These are phyloP conservation scores for Pichia sorboxylosa DNA, from an alignment of 1,139 yeast genomes.

Conservation along the genomic window DNA sequence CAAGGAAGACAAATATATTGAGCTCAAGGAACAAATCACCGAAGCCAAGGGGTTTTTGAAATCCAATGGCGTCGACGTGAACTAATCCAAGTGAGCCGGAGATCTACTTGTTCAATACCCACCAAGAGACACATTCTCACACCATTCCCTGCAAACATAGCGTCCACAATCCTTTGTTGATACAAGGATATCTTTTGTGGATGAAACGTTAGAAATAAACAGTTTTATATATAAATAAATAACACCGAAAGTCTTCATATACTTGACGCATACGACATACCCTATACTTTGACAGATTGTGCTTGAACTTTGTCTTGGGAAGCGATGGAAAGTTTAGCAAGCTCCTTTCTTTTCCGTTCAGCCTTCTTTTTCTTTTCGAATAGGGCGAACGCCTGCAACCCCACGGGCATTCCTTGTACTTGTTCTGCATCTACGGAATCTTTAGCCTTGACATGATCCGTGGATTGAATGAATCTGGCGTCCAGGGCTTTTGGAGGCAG, in stretches of 20 bases:
- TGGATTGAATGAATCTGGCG: constrained; percentile 29
- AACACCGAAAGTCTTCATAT: background rate
- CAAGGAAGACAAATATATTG: constrained; percentile 58
- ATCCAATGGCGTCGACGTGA: constrained; percentile 42
- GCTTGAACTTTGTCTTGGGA: background rate
- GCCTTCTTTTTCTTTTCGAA: constrained; percentile 58
- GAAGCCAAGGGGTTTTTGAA: constrained; percentile 55
- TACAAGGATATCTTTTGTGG: too few species aligned
- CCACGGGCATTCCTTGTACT: constrained; percentile 49
- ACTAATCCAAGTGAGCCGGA: too few species aligned
- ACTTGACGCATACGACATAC: too few species aligned
- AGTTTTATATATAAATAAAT: too few species aligned
- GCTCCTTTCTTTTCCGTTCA: constrained; percentile 11
- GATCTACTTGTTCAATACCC: too few species aligned
- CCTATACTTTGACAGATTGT: too few species aligned
- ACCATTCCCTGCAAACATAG: too few species aligned
- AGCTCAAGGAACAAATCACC: constrained; percentile 50
- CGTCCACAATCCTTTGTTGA: too few species aligned
- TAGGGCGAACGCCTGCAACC: constrained; percentile 72
- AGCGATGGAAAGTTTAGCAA: background rate
- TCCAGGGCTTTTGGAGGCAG: constrained; percentile 45
- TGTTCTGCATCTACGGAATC: constrained; percentile 28
- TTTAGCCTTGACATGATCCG: background rate
- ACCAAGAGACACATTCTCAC: too few species aligned
- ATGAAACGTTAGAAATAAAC: background rate